phyloP scores from a whole-genome alignment of 2,329 filamentous ascomycete species.

The Bretziella fagacearum region DNA sequence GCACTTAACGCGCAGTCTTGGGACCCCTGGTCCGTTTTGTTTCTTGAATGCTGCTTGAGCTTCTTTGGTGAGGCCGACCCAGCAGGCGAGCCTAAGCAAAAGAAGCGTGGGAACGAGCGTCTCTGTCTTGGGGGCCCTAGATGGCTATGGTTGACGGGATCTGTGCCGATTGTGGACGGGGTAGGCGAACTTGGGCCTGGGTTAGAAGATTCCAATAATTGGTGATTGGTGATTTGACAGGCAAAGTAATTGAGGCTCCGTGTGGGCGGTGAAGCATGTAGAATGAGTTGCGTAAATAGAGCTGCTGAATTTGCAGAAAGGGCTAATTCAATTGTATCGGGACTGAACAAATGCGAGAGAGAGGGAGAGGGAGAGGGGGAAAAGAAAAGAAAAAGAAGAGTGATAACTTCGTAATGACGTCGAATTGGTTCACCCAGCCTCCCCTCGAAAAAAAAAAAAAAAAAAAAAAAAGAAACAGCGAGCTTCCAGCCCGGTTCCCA shows the following conservation, averaged over 20 bases:
- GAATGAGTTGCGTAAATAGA: background rate
- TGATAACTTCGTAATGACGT: background rate
- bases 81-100: background rate
- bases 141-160: background rate
- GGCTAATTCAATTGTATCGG: background rate
- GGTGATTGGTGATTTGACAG: background rate
- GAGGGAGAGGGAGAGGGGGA: background rate
- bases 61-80: background rate
- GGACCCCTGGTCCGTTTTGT: constrained; percentile 5
- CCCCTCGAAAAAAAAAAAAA: background rate
- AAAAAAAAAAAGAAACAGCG: too few species aligned
- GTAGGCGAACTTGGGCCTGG: background rate
- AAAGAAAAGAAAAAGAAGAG: background rate
- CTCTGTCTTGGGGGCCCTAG: background rate
- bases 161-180: background rate
- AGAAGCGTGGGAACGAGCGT: constrained; percentile 1
- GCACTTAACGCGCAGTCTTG: constrained; percentile 14
- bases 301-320: too few species aligned
- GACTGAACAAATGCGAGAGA: background rate
- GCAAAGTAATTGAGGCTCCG: background rate
- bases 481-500: background rate
- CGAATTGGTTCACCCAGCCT: background rate
- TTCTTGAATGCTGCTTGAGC: background rate
- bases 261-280: background rate
- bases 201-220: background rate